Base-by-base conservation (phyloP, 2,329 filamentous ascomycete species). In the Fusarium acutatum region DNA sequence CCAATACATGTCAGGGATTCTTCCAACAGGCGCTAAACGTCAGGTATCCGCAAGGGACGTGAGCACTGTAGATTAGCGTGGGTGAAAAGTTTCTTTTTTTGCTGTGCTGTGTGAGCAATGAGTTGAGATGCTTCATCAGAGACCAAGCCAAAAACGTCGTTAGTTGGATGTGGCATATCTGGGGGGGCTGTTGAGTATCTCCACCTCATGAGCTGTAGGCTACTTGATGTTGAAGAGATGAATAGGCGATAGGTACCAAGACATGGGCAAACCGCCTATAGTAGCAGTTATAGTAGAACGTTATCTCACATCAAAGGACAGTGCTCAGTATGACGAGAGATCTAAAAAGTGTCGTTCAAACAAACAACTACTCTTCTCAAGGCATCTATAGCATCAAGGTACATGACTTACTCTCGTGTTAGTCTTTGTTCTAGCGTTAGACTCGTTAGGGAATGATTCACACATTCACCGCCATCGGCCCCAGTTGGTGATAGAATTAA, bases 391-490 rank as follows among this genome's bases (percentile, higher is more conserved):
- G 20, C 18, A 35, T 56, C 37, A 60, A 41, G 47, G 46, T 54
- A 40, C 44, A 35, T n/a, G 50, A 35, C 47, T 26, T 22, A 35
- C 37, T 20, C 14, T 49, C 17, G 35, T 52, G 41, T 67, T 60
- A 49, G 53, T 61, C 47, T 64, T 62, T 62, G 46, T 59, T 22
- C 38, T 65, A 67, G 64, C 47, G 38, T 49, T 67, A 34, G 64
- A 40, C 44, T 59, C 22, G 40, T 44, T 46, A 56, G 43, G 58
- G 73, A 60, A 73, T 76, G 75, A 77, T 73, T 76, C 71, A 76
- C 71, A 61, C 56, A 67, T 77, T 77, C 75, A 77, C 75, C 75
- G 75, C 75, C 75, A 77, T 76, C 74, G 75, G 75, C 75, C 63
- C 70, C 43, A 56, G 50, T 68, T 69, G 64, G 43, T 69, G 64